Percentiles rank a stretch among this genome's conserved stretches.
Evolutionary conservation across 139 green algal species (phyloP).

Genomic region (Tetraselmis striata): DNA sequence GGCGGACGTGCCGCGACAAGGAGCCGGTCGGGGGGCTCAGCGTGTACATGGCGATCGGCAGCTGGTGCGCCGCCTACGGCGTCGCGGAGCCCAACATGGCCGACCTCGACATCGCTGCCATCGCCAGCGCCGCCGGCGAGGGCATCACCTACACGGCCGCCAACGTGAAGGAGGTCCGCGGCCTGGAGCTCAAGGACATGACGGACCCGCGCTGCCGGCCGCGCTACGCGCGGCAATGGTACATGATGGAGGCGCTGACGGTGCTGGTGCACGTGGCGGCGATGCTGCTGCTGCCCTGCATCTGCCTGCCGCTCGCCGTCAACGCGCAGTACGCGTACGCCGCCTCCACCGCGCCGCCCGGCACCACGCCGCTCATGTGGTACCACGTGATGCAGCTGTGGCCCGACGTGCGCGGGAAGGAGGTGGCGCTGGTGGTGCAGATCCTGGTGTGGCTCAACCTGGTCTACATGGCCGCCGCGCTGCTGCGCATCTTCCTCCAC

Average conservation of each 20-base stretch:
- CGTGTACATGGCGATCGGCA: neutral
- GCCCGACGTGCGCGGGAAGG: neutral
- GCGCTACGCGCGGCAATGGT: neutral
- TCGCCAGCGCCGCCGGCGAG: neutral
- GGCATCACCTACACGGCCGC: neutral
- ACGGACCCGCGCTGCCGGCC: neutral
- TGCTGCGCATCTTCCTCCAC: neutral
- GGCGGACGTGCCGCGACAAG: neutral
- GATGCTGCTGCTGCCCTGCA: neutral
- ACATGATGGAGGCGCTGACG: neutral
- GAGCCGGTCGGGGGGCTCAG: neutral
- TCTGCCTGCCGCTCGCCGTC: neutral
- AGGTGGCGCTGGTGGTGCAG: neutral
- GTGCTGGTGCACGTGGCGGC: neutral
- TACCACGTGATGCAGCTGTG: neutral
- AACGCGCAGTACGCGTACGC: neutral
- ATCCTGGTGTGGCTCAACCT: neutral
- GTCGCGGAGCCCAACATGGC: neutral
- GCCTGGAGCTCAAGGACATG: neutral
- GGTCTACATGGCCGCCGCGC: neutral
- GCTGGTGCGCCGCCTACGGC: neutral
- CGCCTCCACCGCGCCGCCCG: neutral
- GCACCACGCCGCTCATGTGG: neutral
- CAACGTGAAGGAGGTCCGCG: neutral
- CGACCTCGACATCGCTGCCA: neutral